phyloP scores from a whole-genome alignment of 1,284 basidiomycete genomes.

The Flammula alnicola region DNA sequence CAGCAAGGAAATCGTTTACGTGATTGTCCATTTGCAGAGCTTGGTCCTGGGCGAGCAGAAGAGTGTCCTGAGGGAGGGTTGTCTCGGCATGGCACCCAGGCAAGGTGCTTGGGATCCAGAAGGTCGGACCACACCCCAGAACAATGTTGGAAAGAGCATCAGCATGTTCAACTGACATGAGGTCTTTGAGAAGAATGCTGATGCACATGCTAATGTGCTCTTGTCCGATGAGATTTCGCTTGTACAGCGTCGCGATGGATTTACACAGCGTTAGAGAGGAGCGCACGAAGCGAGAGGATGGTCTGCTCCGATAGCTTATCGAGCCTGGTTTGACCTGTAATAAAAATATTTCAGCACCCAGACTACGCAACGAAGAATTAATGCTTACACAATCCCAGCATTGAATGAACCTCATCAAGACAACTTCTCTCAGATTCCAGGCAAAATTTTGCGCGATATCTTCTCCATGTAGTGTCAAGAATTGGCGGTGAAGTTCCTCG shows the following conservation, averaged over 20 bases:
- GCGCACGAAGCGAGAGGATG: slow-evolving; percentile 18
- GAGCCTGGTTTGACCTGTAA: slow-evolving; percentile 10
- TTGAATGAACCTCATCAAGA: slow-evolving; percentile 17
- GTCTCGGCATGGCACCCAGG: neutral
- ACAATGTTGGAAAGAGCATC: slow-evolving; percentile 22
- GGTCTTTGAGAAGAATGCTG: slow-evolving; percentile 19
- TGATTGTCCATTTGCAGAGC: slow-evolving; percentile 6
- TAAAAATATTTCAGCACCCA: neutral
- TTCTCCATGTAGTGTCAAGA: slow-evolving; percentile 3
- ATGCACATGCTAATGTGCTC: slow-evolving; percentile 24
- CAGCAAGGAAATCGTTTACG: slow-evolving; percentile 15
- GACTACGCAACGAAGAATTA: neutral
- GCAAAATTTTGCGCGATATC: slow-evolving; percentile 16
- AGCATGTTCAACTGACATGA: slow-evolving; percentile 24
- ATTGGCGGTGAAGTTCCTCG: slow-evolving; percentile 8
- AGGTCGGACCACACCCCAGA: slow-evolving; percentile 20
- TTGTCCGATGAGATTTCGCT: slow-evolving; percentile 12
- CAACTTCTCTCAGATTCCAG: slow-evolving; percentile 20
- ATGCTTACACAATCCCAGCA: slow-evolving; percentile 22
- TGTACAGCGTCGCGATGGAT: slow-evolving; percentile 20
- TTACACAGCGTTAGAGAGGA: slow-evolving; percentile 22
- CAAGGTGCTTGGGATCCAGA: slow-evolving; percentile 17
- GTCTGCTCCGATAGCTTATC: slow-evolving; percentile 11
- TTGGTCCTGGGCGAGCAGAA: neutral
- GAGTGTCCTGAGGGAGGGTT: too few species aligned